Base-by-base conservation (phyloP, 352 stramenopile species). In the Phytophthora citrophthora region DNA sequence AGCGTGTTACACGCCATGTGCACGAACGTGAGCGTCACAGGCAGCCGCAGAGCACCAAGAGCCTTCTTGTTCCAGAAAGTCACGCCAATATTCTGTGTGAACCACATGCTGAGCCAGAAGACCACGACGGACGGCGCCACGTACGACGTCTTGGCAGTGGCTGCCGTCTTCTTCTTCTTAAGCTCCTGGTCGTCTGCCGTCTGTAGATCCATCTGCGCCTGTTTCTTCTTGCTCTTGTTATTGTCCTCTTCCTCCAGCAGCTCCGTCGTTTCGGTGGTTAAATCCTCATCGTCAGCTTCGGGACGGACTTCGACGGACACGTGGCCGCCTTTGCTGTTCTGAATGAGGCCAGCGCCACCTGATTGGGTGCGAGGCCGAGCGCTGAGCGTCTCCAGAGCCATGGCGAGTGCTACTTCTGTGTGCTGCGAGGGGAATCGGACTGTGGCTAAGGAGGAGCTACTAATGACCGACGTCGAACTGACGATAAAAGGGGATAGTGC, bases 41-140 rank as follows among this genome's bases (percentile, higher is more conserved):
- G 86, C 24, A 94, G 68, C 0, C 79, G 79, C 51, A 93, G 63
- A 27, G 76, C 67, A 24, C 59, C 82, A 59, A 98, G 83, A 36
- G 91, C 90, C 61, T 95, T 94, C 72, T 98, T 98, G 84, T 98
- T 98, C 69, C 97, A 89, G 54, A 98, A 93, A 0, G 95, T 98
- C 31, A 98, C 89, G 61, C 89, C 83, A 41, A 98, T 94, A 74
- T 98, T 98, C 71, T 97, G 94, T 10, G 83, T 62, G 58, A 96
- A 96, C 86, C 86, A 94, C 77, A 93, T 90, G 18, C 70, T 76
- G 66, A 94, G 86, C 86, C 86, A 94, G 57, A 94, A 91, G 41
- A 83, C 59, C 5, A 91, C 83, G 32, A 83, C 83, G 29, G 81
- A 85, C 26, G 75, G 65, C 12, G 80, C 44, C 16, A 93, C 81